Conservation (phyloP, 1,284 basidiomycete genomes). For the Lentinula novae-zelandiae region DNA sequence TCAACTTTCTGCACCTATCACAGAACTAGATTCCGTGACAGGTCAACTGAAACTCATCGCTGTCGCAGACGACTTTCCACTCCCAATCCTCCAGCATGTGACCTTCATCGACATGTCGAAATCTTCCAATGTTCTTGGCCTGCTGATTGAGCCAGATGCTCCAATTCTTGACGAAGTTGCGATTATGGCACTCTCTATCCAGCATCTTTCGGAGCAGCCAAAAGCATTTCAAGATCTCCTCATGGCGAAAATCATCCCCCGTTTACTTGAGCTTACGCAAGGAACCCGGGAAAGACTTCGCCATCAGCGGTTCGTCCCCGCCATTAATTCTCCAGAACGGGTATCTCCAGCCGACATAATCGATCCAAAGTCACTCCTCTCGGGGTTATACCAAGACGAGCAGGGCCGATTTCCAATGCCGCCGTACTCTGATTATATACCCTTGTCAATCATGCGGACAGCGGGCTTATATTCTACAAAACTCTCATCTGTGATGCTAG, state of each 20-base stretch:
- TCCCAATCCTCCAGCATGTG: conserved; percentile 25
- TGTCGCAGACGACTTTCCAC: conserved; percentile 16
- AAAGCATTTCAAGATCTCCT: conserved; percentile 24
- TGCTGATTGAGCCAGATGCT: neutral
- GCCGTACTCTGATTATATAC: neutral
- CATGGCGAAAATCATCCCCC: conserved; percentile 24
- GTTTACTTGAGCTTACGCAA: conserved; percentile 20
- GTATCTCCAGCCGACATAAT: conserved; percentile 22
- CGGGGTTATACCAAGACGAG: conserved; percentile 22
- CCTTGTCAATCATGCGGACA: conserved; percentile 21
- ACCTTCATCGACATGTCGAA: conserved; percentile 26
- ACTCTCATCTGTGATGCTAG: conserved; percentile 27
- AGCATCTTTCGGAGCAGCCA: conserved; percentile 20
- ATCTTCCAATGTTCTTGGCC: neutral
- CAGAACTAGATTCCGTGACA: neutral
- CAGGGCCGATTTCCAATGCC: neutral
- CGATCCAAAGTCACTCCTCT: conserved; percentile 30
- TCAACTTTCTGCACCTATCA: neutral
- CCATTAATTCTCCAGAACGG: conserved; percentile 21
- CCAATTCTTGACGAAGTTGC: neutral
- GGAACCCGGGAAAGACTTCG: conserved; percentile 18
- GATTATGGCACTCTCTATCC: neutral
- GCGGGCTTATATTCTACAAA: conserved; percentile 25
- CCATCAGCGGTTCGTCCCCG: conserved; percentile 25
- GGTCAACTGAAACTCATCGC: neutral